phyloP scores from a whole-genome alignment of 306 rosid species.

The Quercus aquifolioides region DNA sequence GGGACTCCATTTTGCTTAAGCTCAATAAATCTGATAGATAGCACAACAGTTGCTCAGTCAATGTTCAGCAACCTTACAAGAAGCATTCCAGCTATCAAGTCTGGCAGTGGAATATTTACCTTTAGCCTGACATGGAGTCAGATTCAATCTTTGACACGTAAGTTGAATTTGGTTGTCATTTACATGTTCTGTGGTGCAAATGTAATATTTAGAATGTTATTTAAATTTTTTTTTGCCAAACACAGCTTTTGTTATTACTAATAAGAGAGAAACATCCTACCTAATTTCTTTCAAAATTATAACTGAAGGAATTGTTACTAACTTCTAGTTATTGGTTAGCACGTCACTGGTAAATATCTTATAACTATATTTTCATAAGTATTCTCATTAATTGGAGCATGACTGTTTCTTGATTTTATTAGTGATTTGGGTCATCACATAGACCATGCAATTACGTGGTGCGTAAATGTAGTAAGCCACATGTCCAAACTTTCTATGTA shows the following conservation, averaged over 20 bases:
- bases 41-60: slow-evolving; percentile 57
- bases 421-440: neutral
- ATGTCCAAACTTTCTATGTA: neutral
- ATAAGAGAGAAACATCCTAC: neutral
- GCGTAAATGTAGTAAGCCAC: neutral
- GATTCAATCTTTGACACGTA: slow-evolving; percentile 60
- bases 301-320: neutral
- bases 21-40: slow-evolving; percentile 69
- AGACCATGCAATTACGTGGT: neutral
- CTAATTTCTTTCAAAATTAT: neutral
- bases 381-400: neutral
- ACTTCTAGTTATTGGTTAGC: neutral
- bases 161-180: slow-evolving; percentile 37
- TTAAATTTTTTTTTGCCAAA: too few species aligned
- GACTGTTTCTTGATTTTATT: neutral
- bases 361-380: neutral
- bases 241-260: neutral
- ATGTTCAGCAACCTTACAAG: slow-evolving; percentile 26
- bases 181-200: slow-evolving; percentile 12
- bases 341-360: neutral
- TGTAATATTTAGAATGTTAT: too few species aligned
- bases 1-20: slow-evolving; percentile 74
- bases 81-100: slow-evolving; percentile 45
- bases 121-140: slow-evolving; percentile 69
- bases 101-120: slow-evolving; percentile 63